Evolutionary conservation across 495 filamentous ascomycete species (phyloP), one percentile per base, ranked within the genome.

Genomic region (Xylaria grammica): DNA sequence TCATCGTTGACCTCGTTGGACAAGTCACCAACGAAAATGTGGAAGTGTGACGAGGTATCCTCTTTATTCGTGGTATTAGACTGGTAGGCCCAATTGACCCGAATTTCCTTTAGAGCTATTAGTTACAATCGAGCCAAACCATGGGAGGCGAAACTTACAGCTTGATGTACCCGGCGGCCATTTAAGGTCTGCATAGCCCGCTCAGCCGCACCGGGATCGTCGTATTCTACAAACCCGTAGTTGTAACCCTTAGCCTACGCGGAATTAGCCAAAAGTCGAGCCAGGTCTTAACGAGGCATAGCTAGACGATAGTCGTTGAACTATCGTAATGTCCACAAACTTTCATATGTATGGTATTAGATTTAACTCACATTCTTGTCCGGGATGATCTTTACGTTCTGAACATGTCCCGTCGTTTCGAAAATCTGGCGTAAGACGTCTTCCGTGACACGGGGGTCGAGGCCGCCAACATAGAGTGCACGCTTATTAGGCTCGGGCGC

Each of bases 1-100:
- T 99, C 95, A 69, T 99, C 95, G 70, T 99, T 99, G 68, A 99
- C 95, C 75, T 99, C 95, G 67, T 99, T 99, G 67, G 94, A 97
- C 48, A 99, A 82, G 78, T 99, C 95, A 57, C 95, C 95, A 52
- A 99, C 95, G 65, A 99, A 99, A 72, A 99, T 97, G 78, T 99
- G 95, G 83, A 97, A 99, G 73, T 99, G 95, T 78, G 93, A 92
- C 42, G 95, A 97, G 0, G 95, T 99, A 69, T 99, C 95, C 78
- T 99, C 95, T 79, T 98, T 98, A 85, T 86, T 96, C 15, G 86
- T 83, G 68, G 83, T 95, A 82, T 96, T 99, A 67, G 94, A 97
- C 79, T 98, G 95, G 70, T 98, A 99, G 19, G 95, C 95, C 95
- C 95, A 99, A 82, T 99, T 99, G 68, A 99, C 95, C 54, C 94